Percentiles rank a stretch among this genome's conserved stretches.
These are phyloP conservation scores for Leccinellum albellum DNA, from an alignment of 768 basidiomycete species.

Conservation along the genomic window DNA sequence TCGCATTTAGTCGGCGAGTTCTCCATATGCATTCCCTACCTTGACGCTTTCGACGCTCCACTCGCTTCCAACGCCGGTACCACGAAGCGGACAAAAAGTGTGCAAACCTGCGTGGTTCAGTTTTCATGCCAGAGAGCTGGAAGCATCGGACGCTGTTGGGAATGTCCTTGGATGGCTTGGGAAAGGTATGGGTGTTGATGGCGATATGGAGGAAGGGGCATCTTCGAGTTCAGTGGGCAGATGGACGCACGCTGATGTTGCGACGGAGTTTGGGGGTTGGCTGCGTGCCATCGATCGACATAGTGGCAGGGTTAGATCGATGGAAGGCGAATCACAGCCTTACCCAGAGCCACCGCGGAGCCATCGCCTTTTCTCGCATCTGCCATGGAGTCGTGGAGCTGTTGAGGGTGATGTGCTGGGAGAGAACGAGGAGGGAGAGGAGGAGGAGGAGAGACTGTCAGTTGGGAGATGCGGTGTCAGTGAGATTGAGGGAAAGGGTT, in stretches of 20 bases:
- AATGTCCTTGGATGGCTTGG: conserved; percentile 57
- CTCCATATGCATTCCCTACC: conserved; percentile 82
- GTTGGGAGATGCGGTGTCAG: conserved; percentile 19
- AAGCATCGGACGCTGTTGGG: conserved; percentile 56
- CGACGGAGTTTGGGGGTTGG: conserved; percentile 56
- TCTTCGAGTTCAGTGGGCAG: conserved; percentile 29
- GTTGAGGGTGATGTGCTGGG: conserved; percentile 20
- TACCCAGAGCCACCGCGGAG: conserved; percentile 23
- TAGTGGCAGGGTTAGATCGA: not conserved
- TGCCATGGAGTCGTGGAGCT: conserved; percentile 41
- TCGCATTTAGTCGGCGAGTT: conserved; percentile 60
- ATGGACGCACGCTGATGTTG: conserved; percentile 53
- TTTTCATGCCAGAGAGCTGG: conserved; percentile 48
- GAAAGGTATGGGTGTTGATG: conserved; percentile 21
- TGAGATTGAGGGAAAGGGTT: conserved; percentile 36
- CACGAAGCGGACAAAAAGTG: conserved; percentile 72
- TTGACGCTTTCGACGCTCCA: conserved; percentile 81
- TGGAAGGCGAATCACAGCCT: not conserved
- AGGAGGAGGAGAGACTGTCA: conserved; percentile 29
- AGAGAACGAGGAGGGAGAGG: conserved; percentile 28
- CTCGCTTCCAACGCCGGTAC: conserved; percentile 82
- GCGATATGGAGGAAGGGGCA: conserved; percentile 1
- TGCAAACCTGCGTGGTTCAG: conserved; percentile 88
- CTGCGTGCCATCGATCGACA: conserved; percentile 45
- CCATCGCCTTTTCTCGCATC: conserved; percentile 50